Base-by-base conservation (phyloP, 1,284 basidiomycete genomes). In the Rhodotorula sp. region DNA sequence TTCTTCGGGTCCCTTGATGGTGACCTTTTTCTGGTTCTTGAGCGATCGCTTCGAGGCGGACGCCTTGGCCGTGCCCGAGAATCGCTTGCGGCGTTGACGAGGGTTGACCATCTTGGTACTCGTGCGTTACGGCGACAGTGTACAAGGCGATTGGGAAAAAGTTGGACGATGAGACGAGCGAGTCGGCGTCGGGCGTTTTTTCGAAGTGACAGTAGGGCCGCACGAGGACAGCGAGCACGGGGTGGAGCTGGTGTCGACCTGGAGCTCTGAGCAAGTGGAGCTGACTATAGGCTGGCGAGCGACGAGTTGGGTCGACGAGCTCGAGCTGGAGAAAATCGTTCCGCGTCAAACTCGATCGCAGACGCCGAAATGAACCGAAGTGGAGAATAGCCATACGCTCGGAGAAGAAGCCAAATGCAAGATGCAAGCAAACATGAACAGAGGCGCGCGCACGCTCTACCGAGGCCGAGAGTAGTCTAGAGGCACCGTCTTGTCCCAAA, bases 401-500 rank as follows among this genome's bases (percentile, higher is more conserved):
- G 38, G 10, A 43, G 10, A 2, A 43, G 2, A 12, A 43, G 38
- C 10, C 38, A 12, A 43, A 43, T 43, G 38, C 38, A 43, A 52
- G 50, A 52, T 52, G 50, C 50, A 52, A 52, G 50, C 50, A 23
- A 52, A 52, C 21, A 23, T 2, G 3, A n/a, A 21, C 50, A n/a
- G 23, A 52, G 50, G 3, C 26, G 5, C 56, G 31, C n/a, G 26
- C 23, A 23, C 12, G 10, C 31, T 61, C 67, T 70, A 75, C 54
- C 49, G 19, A 14, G 77, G 77, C 57, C 77, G 52, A 26, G 66
- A 62, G 52, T 80, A 80, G 52, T 79, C 77, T n/a, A 80, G 59
- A 26, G 59, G 59, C 52, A 74, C 75, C 15, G 66, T 70, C 45
- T 77, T 58, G 57, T 62, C 64, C 78, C 78, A 80, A 2, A 79